Evolutionary conservation across 805 yeast genomes (phyloP).

Genomic region (Priceomyces fermenticarens): DNA sequence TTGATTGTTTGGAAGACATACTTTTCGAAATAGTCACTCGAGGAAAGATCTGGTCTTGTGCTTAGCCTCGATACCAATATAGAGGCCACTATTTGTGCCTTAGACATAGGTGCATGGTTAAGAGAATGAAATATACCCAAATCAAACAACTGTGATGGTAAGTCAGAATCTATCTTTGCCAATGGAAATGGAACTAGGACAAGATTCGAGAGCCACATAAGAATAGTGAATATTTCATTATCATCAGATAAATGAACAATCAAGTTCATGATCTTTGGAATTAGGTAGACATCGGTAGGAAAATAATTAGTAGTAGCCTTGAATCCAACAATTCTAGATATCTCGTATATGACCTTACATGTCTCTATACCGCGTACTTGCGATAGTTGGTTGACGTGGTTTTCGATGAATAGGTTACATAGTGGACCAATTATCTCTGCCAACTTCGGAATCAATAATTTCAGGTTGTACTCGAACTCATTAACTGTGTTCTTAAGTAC

Average conservation of each 20-base stretch:
- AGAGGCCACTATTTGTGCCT: constrained; percentile 54
- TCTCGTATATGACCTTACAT: constrained; percentile 46
- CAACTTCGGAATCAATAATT: constrained; percentile 45
- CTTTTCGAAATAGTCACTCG: constrained; percentile 9
- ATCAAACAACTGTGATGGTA: constrained; percentile 33
- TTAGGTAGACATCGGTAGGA: constrained; percentile 53
- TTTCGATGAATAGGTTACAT: constrained; percentile 6
- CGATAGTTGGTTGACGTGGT: no score
- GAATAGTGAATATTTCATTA: constrained; percentile 34
- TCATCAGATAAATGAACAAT: constrained; percentile 10
- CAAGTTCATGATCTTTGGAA: constrained; percentile 31
- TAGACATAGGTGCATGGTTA: constrained; percentile 44
- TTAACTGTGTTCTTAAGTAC: constrained; percentile 27
- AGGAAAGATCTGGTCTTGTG: constrained; percentile 46
- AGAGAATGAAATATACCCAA: constrained; percentile 30
- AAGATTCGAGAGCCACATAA: constrained; percentile 72
- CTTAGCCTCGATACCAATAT: constrained; percentile 51
- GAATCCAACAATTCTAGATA: constrained; percentile 65
- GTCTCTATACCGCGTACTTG: constrained; percentile 1
- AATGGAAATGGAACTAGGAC: constrained; percentile 74
- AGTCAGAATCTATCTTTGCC: constrained; percentile 26
- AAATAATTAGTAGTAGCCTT: constrained; percentile 60
- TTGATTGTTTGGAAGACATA: constrained; percentile 11
- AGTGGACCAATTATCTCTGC: constrained; percentile 27
- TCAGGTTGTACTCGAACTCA: constrained; percentile 55